Percentiles rank a stretch among this genome's conserved stretches.
These are phyloP conservation scores for Phytophthora sansomeana DNA, from an alignment of 352 stramenopile species.

Conservation along the genomic window DNA sequence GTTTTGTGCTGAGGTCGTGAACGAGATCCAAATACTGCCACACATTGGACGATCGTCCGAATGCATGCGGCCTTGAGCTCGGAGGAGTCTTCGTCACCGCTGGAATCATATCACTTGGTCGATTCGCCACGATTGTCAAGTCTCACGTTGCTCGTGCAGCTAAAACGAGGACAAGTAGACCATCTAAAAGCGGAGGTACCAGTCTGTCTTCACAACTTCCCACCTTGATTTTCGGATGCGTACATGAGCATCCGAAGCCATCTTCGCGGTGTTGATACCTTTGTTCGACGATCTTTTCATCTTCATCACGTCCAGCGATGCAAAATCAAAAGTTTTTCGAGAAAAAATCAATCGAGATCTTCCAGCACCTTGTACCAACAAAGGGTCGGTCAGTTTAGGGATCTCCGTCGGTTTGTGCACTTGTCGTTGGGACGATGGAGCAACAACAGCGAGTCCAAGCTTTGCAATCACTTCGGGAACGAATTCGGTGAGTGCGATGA, in stretches of 20 bases:
- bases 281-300: no score
- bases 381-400: conserved; percentile 10
- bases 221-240: no score
- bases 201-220: no score
- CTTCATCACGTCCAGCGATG: no score
- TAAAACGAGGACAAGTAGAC: conserved; percentile 4
- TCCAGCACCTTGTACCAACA: not conserved
- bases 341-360: conserved; percentile 11
- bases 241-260: no score
- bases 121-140: no score
- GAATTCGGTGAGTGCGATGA: conserved; percentile 37
- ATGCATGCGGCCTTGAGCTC: conserved; percentile 48
- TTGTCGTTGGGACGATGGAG: conserved; percentile 14
- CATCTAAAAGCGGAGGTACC: conserved; percentile 19
- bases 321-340: no score
- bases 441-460: conserved; percentile 2
- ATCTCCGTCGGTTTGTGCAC: conserved; percentile 1
- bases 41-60: conserved; percentile 74
- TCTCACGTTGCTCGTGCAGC: no score
- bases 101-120: conserved; percentile 20
- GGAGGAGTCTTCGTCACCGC: conserved; percentile 6
- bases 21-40: conserved; percentile 74
- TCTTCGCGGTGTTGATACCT: no score
- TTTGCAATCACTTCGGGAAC: conserved; percentile 28
- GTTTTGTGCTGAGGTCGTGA: conserved; percentile 47